Evolutionary conservation across 768 basidiomycete genomes (phyloP).

Genomic region (Gelatoporia subvermispora): DNA sequence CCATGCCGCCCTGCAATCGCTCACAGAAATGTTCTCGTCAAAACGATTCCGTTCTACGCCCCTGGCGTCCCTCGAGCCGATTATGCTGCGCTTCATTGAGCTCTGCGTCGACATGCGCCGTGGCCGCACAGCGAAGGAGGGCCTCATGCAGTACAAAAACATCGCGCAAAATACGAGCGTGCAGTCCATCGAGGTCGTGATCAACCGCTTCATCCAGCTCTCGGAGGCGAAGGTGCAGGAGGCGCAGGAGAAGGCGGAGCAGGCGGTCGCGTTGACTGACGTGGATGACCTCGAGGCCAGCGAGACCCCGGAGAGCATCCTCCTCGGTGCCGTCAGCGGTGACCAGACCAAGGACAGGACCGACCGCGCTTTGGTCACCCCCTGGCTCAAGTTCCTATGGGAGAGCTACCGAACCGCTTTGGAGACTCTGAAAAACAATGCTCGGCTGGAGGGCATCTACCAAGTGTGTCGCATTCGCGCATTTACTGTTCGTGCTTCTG

Average conservation of each 20-base stretch:
- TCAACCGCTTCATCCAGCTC: conserved; percentile 78
- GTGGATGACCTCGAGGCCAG: conserved; percentile 95
- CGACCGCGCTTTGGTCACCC: conserved; percentile 90
- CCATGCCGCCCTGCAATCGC: conserved; percentile 83
- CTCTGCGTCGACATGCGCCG: conserved; percentile 95
- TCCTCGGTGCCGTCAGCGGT: conserved; percentile 83
- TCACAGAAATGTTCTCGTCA: conserved; percentile 88
- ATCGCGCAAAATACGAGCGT: conserved; percentile 93
- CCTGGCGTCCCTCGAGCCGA: conserved; percentile 84
- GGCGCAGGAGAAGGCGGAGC: conserved; percentile 83
- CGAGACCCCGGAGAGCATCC: conserved; percentile 89
- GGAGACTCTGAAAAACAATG: conserved; percentile 95
- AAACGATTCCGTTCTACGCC: conserved; percentile 95
- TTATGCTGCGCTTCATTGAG: conserved; percentile 92
- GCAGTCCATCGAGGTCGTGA: conserved; percentile 85
- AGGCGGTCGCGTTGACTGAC: conserved; percentile 61
- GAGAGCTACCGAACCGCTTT: conserved; percentile 95
- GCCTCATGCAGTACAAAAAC: conserved; percentile 96
- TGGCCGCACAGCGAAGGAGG: conserved; percentile 90
- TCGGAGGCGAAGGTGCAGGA: conserved; percentile 80
- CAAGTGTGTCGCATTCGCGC: conserved; percentile 53
- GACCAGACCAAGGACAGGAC: conserved; percentile 94
- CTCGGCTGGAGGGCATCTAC: conserved; percentile 87
- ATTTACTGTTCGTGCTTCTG: neutral
- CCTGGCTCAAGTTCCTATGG: conserved; percentile 99